These are phyloP conservation scores for Hypoxylon sp. DNA, from an alignment of 2,329 filamentous ascomycete genomes.

Conservation along the genomic window DNA sequence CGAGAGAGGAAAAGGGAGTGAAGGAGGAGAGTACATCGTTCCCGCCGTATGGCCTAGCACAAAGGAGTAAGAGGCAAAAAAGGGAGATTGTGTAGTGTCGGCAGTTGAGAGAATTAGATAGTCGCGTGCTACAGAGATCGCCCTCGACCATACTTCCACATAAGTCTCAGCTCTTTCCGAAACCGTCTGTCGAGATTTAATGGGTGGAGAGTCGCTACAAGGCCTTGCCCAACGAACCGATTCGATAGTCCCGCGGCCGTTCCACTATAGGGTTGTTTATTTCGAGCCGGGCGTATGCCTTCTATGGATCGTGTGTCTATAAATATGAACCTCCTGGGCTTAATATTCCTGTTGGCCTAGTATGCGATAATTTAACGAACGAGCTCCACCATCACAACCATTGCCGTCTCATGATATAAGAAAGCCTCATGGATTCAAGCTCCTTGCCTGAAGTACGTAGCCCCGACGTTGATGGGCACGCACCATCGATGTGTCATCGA, in stretches of 20 bases:
- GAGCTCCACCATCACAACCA: conserved; percentile 15
- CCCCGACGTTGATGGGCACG: conserved; percentile 5
- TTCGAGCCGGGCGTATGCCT: conserved; percentile 20
- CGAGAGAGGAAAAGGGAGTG: conserved; percentile 23
- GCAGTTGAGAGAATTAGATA: conserved; percentile 44
- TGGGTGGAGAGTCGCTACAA: conserved; percentile 31
- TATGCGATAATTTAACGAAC: conserved; percentile 24
- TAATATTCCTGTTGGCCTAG: conserved; percentile 19
- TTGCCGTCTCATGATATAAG: conserved; percentile 5
- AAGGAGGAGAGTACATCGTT: conserved; percentile 34
- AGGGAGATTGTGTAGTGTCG: conserved; percentile 43
- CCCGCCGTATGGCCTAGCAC: conserved; percentile 42
- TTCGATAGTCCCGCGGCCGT: conserved; percentile 17
- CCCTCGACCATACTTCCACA: conserved; percentile 32
- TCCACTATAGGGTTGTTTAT: conserved; percentile 19
- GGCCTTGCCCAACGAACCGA: conserved; percentile 19
- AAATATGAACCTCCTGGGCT: conserved; percentile 34
- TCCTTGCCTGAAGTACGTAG: conserved; percentile 12
- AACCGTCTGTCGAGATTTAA: conserved; percentile 41
- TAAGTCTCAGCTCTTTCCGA: conserved; percentile 46
- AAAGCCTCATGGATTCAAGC: conserved; percentile 38
- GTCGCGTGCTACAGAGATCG: conserved; percentile 46
- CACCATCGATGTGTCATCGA: conserved; percentile 7
- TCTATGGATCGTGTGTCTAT: conserved; percentile 34
- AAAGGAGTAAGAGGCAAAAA: conserved; percentile 43